Evolutionary conservation across 805 yeast genomes (phyloP), one percentile per base, ranked within the genome.

Genomic region (Saturnispora ahearnii): DNA sequence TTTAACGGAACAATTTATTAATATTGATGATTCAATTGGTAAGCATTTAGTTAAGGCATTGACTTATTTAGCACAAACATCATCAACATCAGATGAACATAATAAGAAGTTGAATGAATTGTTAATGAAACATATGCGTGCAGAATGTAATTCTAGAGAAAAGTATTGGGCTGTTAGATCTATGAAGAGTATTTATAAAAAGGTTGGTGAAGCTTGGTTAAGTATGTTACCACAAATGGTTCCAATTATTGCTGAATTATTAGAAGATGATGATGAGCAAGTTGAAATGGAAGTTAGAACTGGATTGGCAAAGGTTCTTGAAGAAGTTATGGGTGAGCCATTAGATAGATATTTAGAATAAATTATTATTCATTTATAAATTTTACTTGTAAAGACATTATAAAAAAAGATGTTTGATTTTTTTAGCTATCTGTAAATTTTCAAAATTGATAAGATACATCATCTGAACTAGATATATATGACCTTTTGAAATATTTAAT

Each of bases 191-290:
- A 79, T 93, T 31, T 93, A 89, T 74, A 85, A 86, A 56, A 86
- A 86, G 71, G 84, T 89, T 59, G 97, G 98, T 49, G 98, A 93
- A 60, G 87, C 82, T 64, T 93, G 98, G 99, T 75, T 93, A 56
- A 72, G 84, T 32, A 75, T 86, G 71, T 73, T 93, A 59, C 99
- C 99, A 24, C 96, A 90, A 62, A 76, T 93, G 58, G 96, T 93
- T 54, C 99, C 99, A 32, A 77, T 87, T 53, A 87, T 93, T 65
- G 96, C 98, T 7, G 99, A 93, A 68, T 70, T 93, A 51, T 73
- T 93, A 54, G 99, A 93, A 62, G 98, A 90, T 63, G 98, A 93
- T 53, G 95, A 90, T 55, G 99, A 93, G 65, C 81, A 77, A 45
- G 96, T 93, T 30, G 98, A 93, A 66, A 64, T 79, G 62, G 97